phyloP scores from a whole-genome alignment of 2,329 filamentous ascomycete genomes.

The Ophiocordyceps camponoti-floridani region DNA sequence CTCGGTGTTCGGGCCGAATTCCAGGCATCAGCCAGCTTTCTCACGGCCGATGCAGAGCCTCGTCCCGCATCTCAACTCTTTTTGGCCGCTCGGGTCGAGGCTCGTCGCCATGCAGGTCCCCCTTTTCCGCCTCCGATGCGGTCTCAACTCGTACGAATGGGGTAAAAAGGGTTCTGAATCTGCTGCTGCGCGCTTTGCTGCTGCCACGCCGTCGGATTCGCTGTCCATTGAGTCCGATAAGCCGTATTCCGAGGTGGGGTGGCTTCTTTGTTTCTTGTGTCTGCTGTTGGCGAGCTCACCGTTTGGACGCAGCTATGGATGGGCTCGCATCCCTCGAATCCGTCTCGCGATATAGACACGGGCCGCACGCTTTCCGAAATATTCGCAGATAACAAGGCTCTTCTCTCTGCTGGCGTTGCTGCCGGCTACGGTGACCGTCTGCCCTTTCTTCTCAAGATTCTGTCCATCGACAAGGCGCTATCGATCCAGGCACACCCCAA shows the following conservation, averaged over 20 bases:
- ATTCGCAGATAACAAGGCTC: constrained; percentile 67
- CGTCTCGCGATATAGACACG: constrained; percentile 74
- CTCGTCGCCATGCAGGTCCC: constrained; percentile 47
- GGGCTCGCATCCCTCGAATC: constrained; percentile 93
- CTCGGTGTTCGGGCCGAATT: background rate
- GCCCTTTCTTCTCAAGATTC: constrained; percentile 94
- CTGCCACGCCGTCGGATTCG: constrained; percentile 58
- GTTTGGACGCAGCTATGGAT: constrained; percentile 74
- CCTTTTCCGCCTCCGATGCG: constrained; percentile 70
- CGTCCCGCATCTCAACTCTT: background rate
- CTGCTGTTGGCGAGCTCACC: background rate
- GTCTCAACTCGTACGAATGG: constrained; percentile 98
- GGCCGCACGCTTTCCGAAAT: constrained; percentile 76
- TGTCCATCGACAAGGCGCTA: constrained; percentile 87
- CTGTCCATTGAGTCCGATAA: constrained; percentile 71
- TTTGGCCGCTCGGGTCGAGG: background rate
- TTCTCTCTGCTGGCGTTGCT: constrained; percentile 57
- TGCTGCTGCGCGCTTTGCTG: constrained; percentile 75
- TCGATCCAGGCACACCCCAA: constrained; percentile 96
- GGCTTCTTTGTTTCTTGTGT: background rate
- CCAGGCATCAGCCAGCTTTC: background rate
- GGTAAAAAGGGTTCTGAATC: constrained; percentile 82
- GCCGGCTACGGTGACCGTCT: constrained; percentile 66
- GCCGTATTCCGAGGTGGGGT: constrained; percentile 73
- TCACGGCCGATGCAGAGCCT: background rate